Evolutionary conservation across 306 rosid species (phyloP).

Genomic region (Purshia tridentata): DNA sequence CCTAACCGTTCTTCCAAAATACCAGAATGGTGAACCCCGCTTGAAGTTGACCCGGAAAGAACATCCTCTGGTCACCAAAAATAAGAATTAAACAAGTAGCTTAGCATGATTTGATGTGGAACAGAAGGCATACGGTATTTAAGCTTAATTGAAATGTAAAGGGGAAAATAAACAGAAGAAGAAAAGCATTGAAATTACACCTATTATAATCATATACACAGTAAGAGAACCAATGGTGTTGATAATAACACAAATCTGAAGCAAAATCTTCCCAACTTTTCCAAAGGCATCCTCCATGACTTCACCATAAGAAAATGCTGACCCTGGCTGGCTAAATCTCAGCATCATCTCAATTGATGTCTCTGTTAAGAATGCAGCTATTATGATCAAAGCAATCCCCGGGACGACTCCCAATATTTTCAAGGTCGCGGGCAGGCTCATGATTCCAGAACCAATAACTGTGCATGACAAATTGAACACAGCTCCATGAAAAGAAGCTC

Average conservation of each 20-base stretch:
- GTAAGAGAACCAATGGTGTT: slow-evolving; percentile 39
- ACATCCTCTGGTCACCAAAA: slow-evolving; percentile 27
- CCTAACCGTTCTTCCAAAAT: slow-evolving; percentile 39
- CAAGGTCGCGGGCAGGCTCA: slow-evolving; percentile 43
- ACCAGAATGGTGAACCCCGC: slow-evolving; percentile 38
- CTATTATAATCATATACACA: slow-evolving; percentile 45
- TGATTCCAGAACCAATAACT: slow-evolving; percentile 40
- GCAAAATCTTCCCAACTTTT: slow-evolving; percentile 23
- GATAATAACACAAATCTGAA: slow-evolving; percentile 34
- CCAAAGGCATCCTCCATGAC: slow-evolving; percentile 45
- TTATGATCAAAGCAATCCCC: slow-evolving; percentile 27
- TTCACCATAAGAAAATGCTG: slow-evolving; percentile 31
- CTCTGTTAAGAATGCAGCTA: slow-evolving; percentile 38
- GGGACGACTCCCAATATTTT: slow-evolving; percentile 32
- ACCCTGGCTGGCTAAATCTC: slow-evolving; percentile 31
- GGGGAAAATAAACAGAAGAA: neutral
- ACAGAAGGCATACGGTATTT: neutral
- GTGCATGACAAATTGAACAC: slow-evolving; percentile 39
- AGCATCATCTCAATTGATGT: slow-evolving; percentile 37
- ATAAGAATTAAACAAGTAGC: neutral
- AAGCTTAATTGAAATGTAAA: neutral
- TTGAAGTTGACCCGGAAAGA: slow-evolving; percentile 33
- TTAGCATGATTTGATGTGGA: neutral
- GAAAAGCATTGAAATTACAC: slow-evolving; percentile 9
- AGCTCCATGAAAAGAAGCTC: slow-evolving; percentile 40